phyloP scores from a whole-genome alignment of 805 yeast species.

The Wickerhamiella nectarea region DNA sequence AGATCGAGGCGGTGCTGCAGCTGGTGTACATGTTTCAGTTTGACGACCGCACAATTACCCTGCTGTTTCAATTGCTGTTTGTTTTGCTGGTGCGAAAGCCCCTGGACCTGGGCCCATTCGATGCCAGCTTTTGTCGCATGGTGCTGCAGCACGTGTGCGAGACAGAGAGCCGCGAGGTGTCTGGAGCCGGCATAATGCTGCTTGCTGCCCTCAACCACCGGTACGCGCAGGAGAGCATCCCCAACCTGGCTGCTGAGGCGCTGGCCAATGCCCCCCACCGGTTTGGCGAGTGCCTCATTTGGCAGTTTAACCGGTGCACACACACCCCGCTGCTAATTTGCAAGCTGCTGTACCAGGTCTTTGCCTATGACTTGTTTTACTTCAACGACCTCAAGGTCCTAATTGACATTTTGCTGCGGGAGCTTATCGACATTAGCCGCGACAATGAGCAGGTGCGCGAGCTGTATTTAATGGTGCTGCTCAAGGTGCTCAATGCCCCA shows the following conservation, averaged over 20 bases:
- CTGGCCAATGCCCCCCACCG: constrained; percentile 36
- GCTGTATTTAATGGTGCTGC: constrained; percentile 59
- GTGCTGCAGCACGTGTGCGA: constrained; percentile 1
- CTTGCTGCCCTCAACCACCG: constrained; percentile 75
- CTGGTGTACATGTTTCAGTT: constrained; percentile 30
- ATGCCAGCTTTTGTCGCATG: constrained; percentile 29
- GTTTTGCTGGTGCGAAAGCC: constrained; percentile 1
- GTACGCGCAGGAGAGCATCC: constrained; percentile 38
- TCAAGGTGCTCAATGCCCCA: constrained; percentile 55
- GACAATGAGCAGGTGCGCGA: constrained; percentile 47
- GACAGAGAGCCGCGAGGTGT: not conserved
- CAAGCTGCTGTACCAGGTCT: constrained; percentile 60
- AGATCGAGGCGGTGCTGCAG: constrained; percentile 25
- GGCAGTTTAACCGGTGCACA: constrained; percentile 67
- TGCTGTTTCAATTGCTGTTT: constrained; percentile 39
- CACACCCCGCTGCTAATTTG: constrained; percentile 64
- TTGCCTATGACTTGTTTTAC: constrained; percentile 60
- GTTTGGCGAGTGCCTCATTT: constrained; percentile 55
- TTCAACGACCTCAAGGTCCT: constrained; percentile 74
- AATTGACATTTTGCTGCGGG: constrained; percentile 70
- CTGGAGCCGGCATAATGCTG: constrained; percentile 46
- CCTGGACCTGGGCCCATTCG: constrained; percentile 19
- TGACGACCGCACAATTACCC: constrained; percentile 30
- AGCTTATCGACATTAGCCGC: constrained; percentile 50
- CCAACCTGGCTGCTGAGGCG: constrained; percentile 43